Base-by-base conservation (phyloP, 352 stramenopile species). In the Pythium monospermum region DNA sequence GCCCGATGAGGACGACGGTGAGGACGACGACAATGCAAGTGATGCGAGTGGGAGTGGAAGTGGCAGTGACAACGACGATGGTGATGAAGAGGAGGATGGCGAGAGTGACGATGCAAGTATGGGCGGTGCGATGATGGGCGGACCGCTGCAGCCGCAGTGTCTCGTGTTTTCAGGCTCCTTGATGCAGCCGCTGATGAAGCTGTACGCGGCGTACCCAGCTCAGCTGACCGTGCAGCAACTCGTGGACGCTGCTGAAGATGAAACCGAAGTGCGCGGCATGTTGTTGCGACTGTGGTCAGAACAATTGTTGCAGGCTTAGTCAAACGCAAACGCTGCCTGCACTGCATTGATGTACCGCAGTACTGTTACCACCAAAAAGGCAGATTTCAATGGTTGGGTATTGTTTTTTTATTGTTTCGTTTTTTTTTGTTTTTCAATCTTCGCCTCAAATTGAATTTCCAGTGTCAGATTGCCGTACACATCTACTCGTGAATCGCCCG, bases 211-310 rank as follows among this genome's bases (percentile, higher is more conserved):
- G 13, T 73, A 59, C 15, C 69, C 72, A 7, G 36, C 25, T 11
- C 49, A 66, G 25, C 30, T 61, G 33, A 38, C 52, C 1, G 54
- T 87, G 13, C 54, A 77, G 16, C 61, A 79, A n/a, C 53, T 94
- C 32, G 48, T 72, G 21, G 57, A 71, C 36, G 49, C 49, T 25
- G 53, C 48, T 6, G 63, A 54, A 10, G 74, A 85, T 36, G 76
- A 88, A 48, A 83, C 71, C 4, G 65, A 77, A 49, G 71, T 91
- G 26, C 76, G 81, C 18, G 83, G 78, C 19, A 90, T 94, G 76
- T 57, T 94, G 10, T 52, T 92, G n/a, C 81, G 82, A 3, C 57
- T 94, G 38, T 90, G 81, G 76, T 82, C 76, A 11, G 82, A 92
- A 47, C 69, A 71, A 15, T 57, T 94, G 33, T 49, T 92, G 40